Percentiles rank a stretch among this genome's conserved stretches.
These are phyloP conservation scores for Starmerella gropengiesseri DNA, from an alignment of 805 yeast genomes.

Conservation along the genomic window DNA sequence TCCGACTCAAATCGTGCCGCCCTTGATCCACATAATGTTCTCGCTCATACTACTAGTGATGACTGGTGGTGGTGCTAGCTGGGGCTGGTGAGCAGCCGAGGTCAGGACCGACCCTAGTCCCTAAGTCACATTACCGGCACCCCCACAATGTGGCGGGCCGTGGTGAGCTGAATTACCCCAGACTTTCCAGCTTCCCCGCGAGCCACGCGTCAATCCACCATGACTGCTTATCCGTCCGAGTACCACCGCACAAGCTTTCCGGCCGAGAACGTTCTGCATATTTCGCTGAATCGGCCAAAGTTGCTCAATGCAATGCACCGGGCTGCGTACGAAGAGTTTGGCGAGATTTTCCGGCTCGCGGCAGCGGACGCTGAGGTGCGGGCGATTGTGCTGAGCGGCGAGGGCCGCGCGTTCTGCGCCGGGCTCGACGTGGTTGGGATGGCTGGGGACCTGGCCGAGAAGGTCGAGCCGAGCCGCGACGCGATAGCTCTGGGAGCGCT, in stretches of 20 bases:
- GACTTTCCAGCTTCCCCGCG: too few species aligned
- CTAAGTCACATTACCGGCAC: neutral
- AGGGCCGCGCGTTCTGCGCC: slow-evolving; percentile 47
- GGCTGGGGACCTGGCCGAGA: slow-evolving; percentile 19
- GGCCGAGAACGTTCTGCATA: slow-evolving; percentile 41
- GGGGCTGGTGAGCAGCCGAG: too few species aligned
- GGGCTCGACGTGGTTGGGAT: slow-evolving; percentile 47
- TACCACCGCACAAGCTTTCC: slow-evolving; percentile 42
- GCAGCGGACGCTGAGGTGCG: slow-evolving; percentile 38
- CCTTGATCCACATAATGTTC: too few species aligned
- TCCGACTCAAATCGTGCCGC: too few species aligned
- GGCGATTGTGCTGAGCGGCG: slow-evolving; percentile 47
- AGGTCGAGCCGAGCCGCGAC: slow-evolving; percentile 25
- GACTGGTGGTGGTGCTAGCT: too few species aligned
- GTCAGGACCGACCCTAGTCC: too few species aligned
- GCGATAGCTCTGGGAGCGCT: slow-evolving; percentile 30
- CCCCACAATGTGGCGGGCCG: neutral
- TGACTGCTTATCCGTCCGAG: slow-evolving; percentile 36
- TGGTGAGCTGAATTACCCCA: too few species aligned
- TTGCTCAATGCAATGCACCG: slow-evolving; percentile 48
- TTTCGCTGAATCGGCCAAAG: slow-evolving; percentile 52
- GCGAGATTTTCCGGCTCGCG: slow-evolving; percentile 37
- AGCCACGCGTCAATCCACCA: too few species aligned
- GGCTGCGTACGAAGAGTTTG: slow-evolving; percentile 47
- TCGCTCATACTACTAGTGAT: too few species aligned